Conservation (phyloP, 331 rosid genomes). For the Telfairia occidentalis region DNA sequence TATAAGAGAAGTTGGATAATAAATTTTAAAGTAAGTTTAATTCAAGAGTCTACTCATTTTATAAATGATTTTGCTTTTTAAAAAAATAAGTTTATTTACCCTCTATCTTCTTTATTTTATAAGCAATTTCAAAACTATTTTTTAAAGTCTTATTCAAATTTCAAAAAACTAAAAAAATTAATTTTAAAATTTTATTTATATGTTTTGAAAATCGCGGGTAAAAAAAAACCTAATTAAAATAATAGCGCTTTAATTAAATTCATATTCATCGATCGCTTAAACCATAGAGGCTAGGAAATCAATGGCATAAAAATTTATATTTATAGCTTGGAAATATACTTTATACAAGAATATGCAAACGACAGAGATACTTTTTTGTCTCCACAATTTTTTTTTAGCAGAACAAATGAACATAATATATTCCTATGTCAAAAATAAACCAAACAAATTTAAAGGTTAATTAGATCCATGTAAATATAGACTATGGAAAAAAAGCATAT, state of each 20-base stretch:
- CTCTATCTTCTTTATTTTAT: too few species aligned
- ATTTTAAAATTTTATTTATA: too few species aligned
- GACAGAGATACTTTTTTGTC: background rate
- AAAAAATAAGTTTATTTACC: too few species aligned
- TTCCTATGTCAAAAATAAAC: background rate
- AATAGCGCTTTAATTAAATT: background rate
- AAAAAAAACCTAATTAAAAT: background rate
- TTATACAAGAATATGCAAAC: background rate
- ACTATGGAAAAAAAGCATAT: background rate
- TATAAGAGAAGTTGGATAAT: too few species aligned
- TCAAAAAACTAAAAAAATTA: background rate
- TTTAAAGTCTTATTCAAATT: too few species aligned
- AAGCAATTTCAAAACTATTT: too few species aligned
- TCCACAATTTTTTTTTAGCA: background rate
- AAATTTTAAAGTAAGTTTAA: too few species aligned
- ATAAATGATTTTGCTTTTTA: too few species aligned
- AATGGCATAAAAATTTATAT: background rate
- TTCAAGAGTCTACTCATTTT: too few species aligned
- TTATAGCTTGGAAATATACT: background rate
- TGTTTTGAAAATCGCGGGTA: background rate
- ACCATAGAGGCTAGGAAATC: background rate
- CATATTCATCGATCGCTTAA: background rate
- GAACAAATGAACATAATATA: background rate
- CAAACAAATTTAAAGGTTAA: constrained; percentile 4
- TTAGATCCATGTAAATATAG: background rate